These are phyloP conservation scores for Multifurca ochricompacta DNA, from an alignment of 768 basidiomycete genomes.

Conservation along the genomic window DNA sequence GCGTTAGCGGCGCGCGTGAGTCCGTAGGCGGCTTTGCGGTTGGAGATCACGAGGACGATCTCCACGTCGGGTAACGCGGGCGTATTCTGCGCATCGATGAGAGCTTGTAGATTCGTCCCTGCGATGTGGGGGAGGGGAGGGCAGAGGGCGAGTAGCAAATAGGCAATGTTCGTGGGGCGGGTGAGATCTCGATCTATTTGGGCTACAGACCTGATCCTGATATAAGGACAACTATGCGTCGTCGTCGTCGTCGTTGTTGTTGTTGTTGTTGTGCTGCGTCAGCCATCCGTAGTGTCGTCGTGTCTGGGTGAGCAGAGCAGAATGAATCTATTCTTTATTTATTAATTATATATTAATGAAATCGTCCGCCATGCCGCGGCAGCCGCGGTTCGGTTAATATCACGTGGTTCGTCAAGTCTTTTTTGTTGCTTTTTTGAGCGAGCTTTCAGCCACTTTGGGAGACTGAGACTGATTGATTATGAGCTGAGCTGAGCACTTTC, in stretches of 20 bases:
- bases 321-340: too few relatives aligned
- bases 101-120: constrained; percentile 96
- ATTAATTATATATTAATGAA: too few relatives aligned
- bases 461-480: too few relatives aligned
- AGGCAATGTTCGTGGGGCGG: neutral
- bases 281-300: constrained; percentile 1
- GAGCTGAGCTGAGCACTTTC: neutral
- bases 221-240: constrained; percentile 40
- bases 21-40: constrained; percentile 86
- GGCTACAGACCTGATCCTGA: constrained; percentile 49
- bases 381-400: neutral
- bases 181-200: neutral
- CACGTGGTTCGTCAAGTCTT: constrained; percentile 10
- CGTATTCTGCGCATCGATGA: constrained; percentile 81
- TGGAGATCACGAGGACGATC: constrained; percentile 83
- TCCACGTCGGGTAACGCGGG: constrained; percentile 59
- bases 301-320: too few relatives aligned
- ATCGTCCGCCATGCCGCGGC: neutral
- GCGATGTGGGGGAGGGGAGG: too few relatives aligned
- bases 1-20: constrained; percentile 69
- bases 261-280: neutral
- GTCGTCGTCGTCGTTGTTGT: too few relatives aligned
- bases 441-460: neutral
- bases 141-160: constrained; percentile 1
- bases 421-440: too few relatives aligned